Evolutionary conservation across 1,284 basidiomycete species (phyloP).

Genomic region (Fomes fomentarius): DNA sequence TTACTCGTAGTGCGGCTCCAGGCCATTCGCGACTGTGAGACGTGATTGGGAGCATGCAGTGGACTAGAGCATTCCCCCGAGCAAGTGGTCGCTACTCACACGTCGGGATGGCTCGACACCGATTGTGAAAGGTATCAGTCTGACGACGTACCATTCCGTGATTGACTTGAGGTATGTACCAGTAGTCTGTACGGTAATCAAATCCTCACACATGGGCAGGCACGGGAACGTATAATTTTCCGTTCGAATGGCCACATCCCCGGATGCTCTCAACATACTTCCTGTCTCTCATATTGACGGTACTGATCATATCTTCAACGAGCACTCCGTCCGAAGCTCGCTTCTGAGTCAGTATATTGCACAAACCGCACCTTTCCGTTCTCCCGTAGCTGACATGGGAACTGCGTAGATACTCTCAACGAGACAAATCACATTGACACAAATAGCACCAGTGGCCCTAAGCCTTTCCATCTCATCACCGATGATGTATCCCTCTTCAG

Average conservation of each 20-base stretch:
- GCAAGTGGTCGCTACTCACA: constrained; percentile 32
- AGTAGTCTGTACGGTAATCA: neutral
- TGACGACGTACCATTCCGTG: constrained; percentile 46
- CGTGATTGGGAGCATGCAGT: constrained; percentile 41
- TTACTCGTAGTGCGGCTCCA: constrained; percentile 44
- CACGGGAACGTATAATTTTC: neutral
- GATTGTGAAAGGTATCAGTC: constrained; percentile 41
- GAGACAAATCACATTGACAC: neutral
- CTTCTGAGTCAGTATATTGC: neutral
- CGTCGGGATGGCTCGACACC: constrained; percentile 37
- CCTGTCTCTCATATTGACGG: too few species aligned
- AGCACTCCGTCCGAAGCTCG: neutral
- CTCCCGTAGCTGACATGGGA: neutral
- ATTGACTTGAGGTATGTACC: constrained; percentile 35
- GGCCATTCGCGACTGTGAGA: constrained; percentile 52
- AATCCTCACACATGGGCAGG: neutral
- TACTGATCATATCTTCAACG: too few species aligned
- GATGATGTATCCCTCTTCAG: neutral
- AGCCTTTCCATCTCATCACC: neutral
- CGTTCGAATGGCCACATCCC: neutral
- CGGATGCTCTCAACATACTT: neutral
- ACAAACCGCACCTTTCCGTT: neutral
- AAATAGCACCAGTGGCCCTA: neutral
- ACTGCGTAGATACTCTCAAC: neutral
- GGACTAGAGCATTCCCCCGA: constrained; percentile 43